phyloP scores from a whole-genome alignment of 257 asterid genomes.

The Jacaranda mimosifolia region DNA sequence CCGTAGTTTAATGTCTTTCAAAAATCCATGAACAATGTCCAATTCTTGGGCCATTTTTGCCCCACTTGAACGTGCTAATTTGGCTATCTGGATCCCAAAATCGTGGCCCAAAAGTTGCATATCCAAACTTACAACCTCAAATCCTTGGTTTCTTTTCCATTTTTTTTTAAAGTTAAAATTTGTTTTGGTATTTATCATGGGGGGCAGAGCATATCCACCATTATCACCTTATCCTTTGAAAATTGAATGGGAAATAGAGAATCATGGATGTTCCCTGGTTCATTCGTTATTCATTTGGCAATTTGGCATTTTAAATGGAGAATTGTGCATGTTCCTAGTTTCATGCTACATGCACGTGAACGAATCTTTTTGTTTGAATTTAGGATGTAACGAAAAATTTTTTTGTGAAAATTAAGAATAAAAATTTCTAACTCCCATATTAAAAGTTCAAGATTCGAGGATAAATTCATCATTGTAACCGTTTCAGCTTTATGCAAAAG shows the following conservation, averaged over 20 bases:
- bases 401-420: too few species aligned
- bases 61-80: conserved; percentile 35
- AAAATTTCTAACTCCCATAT: too few species aligned
- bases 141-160: not conserved
- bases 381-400: too few species aligned
- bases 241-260: conserved; percentile 29
- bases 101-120: conserved; percentile 1
- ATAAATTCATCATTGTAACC: too few species aligned
- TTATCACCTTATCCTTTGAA: conserved; percentile 47
- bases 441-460: too few species aligned
- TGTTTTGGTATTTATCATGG: not conserved
- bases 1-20: conserved; percentile 19
- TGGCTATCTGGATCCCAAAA: conserved; percentile 7
- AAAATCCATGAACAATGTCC: conserved; percentile 29
- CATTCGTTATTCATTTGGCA: not conserved
- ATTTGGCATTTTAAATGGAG: conserved; percentile 3
- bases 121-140: conserved; percentile 22
- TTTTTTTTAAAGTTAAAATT: not conserved
- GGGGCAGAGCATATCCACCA: conserved; percentile 39
- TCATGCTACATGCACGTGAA: conserved; percentile 15
- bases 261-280: not conserved
- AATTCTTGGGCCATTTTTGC: conserved; percentile 26
- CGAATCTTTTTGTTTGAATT: not conserved
- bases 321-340: conserved; percentile 23
- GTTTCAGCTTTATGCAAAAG: too few species aligned